A percentile compares a stretch with the other conserved stretches of the same genome.
These are phyloP conservation scores for Rutstroemia sydowiana DNA, from an alignment of 2,329 filamentous ascomycete genomes.

Conservation along the genomic window DNA sequence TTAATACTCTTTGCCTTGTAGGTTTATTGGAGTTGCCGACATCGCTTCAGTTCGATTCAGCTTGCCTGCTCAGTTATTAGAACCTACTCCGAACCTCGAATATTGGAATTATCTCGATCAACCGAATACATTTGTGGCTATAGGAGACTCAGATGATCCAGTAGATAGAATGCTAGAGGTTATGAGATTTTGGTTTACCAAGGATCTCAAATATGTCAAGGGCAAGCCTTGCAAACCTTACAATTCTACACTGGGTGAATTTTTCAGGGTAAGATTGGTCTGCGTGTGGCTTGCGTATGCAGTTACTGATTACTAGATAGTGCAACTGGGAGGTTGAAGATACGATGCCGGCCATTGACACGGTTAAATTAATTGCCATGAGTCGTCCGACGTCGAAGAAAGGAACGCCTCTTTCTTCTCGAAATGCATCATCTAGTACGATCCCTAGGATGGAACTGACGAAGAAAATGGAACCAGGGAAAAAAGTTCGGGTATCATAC, in stretches of 20 bases:
- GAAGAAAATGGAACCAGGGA: constrained; percentile 39
- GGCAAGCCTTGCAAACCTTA: constrained; percentile 98
- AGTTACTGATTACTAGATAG: constrained; percentile 35
- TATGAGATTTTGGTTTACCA: constrained; percentile 96
- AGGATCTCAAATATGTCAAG: constrained; percentile 98
- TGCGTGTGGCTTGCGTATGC: not conserved
- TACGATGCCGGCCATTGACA: constrained; percentile 55
- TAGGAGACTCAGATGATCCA: constrained; percentile 83
- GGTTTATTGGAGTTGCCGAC: constrained; percentile 93
- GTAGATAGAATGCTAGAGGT: constrained; percentile 93
- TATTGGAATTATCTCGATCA: constrained; percentile 99
- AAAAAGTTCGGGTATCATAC: constrained; percentile 75
- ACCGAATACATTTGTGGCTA: constrained; percentile 77
- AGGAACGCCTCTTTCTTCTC: constrained; percentile 14
- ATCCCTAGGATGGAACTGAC: constrained; percentile 12
- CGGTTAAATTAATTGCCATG: constrained; percentile 10
- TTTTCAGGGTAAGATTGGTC: constrained; percentile 69
- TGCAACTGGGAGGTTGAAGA: constrained; percentile 95
- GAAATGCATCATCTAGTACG: constrained; percentile 18
- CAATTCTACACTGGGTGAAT: constrained; percentile 94
- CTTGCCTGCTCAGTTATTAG: constrained; percentile 86
- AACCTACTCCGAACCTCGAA: constrained; percentile 93
- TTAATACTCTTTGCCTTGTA: constrained; percentile 31
- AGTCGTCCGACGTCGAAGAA: constrained; percentile 7
- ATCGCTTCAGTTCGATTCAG: constrained; percentile 95